Base-by-base conservation (phyloP, 2,329 filamentous ascomycete genomes). In the Penicillium crustosum region DNA sequence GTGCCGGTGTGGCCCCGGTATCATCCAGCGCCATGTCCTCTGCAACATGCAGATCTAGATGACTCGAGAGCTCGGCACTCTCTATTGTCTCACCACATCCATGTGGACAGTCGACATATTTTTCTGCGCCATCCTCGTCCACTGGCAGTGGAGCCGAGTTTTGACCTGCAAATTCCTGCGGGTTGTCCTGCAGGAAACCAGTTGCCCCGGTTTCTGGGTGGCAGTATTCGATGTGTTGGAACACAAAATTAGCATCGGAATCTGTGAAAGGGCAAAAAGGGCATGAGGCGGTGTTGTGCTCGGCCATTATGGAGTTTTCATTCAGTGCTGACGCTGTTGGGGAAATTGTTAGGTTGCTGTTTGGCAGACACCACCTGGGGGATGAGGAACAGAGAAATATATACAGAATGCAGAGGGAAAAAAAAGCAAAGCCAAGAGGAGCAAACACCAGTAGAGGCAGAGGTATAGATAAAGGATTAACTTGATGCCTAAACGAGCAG, bases 81-180 rank as follows among this genome's bases (percentile, higher is more conserved):
- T 78, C 72, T 21, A 88, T 70, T n/a, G 78, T 69, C 69, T 89
- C 86, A 33, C 82, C 83, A 67, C 87, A 90, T 23, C 79, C 81
- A 17, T 83, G 79, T 35, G 83, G 80, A 64, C 86, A 88, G 42
- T 81, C 76, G 23, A 79, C 75, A 66, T 85, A 85, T 50, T 67
- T 65, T 12, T 64, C 56, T 13, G 58, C 55, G 7, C 50, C 55
- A 48, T n/a, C 49, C 5, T 67, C 63, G 7, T 63, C 41, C 35
- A n/a, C 35, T 19, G 50, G 43, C 12, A 38, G 35, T 45, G 59
- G 39, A 29, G 39, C 41, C 49, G 29, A 35, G 27, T 25, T 42
- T 41, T 41, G 53, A 27, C 21, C 21, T 23, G 45, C 38, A 29
- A 53, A 33, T 39, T 58, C 47, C 25, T 45, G 55, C 43, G 41